Conservation (phyloP, 192 early-diverging fungal species). For the Backusella sp. region DNA sequence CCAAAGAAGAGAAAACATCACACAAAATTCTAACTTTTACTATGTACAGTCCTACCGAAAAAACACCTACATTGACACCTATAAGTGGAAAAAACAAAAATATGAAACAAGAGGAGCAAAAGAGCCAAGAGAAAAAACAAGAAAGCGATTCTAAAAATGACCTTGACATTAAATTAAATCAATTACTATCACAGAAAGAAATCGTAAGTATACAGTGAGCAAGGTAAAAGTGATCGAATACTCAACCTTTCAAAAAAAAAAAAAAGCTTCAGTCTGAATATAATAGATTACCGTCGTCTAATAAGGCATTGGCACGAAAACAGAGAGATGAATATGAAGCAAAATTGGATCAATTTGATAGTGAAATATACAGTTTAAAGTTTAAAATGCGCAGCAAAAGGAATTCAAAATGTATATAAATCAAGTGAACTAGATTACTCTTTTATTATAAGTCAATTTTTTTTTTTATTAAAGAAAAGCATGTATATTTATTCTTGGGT, state of each 20-base stretch:
- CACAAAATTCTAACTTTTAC: neutral
- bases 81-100: neutral
- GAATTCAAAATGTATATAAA: neutral
- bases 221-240: neutral
- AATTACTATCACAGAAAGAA: neutral
- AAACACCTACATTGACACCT: neutral
- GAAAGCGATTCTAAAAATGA: neutral
- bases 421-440: no score
- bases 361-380: constrained; percentile 42
- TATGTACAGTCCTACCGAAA: neutral
- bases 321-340: constrained; percentile 46
- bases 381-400: constrained; percentile 37
- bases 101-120: neutral
- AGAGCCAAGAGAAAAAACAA: neutral
- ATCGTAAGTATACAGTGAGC: neutral
- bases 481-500: neutral
- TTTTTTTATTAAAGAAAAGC: neutral
- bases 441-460: no score
- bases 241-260: constrained; percentile 8
- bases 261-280: constrained; percentile 46
- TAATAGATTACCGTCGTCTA: constrained; percentile 44
- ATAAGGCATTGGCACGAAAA: constrained; percentile 39
- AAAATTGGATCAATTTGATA: constrained; percentile 46
- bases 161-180: neutral
- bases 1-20: neutral